Evolutionary conservation across 129 eudicot species (phyloP).

Genomic region (Apium graveolens): DNA sequence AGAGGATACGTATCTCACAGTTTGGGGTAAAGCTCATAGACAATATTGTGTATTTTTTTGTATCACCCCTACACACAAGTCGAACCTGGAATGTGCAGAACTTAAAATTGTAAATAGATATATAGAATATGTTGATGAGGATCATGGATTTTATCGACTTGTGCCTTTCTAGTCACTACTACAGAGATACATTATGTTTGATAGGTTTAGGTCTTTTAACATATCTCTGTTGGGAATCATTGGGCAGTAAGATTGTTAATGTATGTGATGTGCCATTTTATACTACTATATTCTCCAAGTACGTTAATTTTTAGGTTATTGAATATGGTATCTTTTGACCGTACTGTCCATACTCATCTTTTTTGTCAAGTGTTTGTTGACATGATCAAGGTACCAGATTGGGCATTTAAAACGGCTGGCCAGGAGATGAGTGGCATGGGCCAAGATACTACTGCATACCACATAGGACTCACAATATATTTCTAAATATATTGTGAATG

Average conservation of each 20-base stretch:
- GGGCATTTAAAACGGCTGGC: slow-evolving; percentile 85
- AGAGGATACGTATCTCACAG: slow-evolving; percentile 78
- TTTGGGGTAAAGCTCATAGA: slow-evolving; percentile 47
- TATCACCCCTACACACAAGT: neutral
- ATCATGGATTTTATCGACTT: neutral
- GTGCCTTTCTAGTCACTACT: too few relatives aligned
- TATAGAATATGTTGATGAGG: neutral
- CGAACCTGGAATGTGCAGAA: neutral
- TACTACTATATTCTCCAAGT: too few relatives aligned
- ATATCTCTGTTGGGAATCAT: neutral
- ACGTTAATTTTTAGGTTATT: too few relatives aligned
- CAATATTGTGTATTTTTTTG: neutral
- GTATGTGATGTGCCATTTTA: neutral
- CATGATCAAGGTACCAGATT: slow-evolving; percentile 85
- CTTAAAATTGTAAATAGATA: neutral
- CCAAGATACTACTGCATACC: slow-evolving; percentile 73
- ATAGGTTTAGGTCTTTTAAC: neutral
- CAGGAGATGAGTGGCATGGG: slow-evolving; percentile 75
- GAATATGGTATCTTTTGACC: too few relatives aligned
- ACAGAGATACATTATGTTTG: neutral
- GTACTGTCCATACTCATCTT: too few relatives aligned
- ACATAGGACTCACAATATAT: too few relatives aligned
- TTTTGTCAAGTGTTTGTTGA: slow-evolving; percentile 59
- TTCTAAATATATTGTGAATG: too few relatives aligned
- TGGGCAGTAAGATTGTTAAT: neutral